phyloP scores from a whole-genome alignment of 2,329 filamentous ascomycete genomes.

The Xylaria hypoxylon region DNA sequence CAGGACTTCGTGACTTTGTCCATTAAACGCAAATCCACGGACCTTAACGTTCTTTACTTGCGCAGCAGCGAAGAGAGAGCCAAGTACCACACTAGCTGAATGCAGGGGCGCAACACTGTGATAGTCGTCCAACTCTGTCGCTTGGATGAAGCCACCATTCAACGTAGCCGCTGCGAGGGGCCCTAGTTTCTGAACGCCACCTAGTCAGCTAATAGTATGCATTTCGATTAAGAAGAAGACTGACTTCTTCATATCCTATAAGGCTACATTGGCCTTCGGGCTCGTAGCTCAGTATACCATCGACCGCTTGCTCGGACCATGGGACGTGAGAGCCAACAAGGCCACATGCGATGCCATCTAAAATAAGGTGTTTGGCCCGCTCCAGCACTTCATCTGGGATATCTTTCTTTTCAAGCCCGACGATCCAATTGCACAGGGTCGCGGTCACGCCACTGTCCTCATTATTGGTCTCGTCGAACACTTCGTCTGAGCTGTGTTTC shows the following conservation, averaged over 20 bases:
- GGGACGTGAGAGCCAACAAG: constrained; percentile 56
- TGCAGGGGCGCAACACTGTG: constrained; percentile 53
- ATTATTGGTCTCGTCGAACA: constrained; percentile 30
- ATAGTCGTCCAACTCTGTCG: constrained; percentile 58
- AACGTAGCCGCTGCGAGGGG: constrained; percentile 55
- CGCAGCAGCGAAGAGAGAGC: constrained; percentile 54
- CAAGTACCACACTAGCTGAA: constrained; percentile 35
- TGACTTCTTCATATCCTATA: constrained; percentile 48
- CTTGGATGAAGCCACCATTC: constrained; percentile 59
- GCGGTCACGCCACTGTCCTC: constrained; percentile 34
- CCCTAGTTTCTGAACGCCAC: constrained; percentile 39
- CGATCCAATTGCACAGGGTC: constrained; percentile 49
- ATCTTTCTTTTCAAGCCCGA: constrained; percentile 38
- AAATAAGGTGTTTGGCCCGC: constrained; percentile 56
- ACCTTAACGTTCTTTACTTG: constrained; percentile 31
- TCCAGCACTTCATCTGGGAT: constrained; percentile 51
- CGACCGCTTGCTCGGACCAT: constrained; percentile 54
- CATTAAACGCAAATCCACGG: constrained; percentile 9
- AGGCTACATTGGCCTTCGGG: constrained; percentile 46
- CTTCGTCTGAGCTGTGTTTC: constrained; percentile 25
- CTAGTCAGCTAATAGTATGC: not conserved
- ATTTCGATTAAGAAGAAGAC: not conserved
- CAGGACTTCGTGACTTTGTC: not conserved
- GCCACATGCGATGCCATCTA: constrained; percentile 57
- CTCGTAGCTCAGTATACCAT: constrained; percentile 51